Base-by-base conservation (phyloP, 2,329 filamentous ascomycete species). In the Aspergillus terreus region DNA sequence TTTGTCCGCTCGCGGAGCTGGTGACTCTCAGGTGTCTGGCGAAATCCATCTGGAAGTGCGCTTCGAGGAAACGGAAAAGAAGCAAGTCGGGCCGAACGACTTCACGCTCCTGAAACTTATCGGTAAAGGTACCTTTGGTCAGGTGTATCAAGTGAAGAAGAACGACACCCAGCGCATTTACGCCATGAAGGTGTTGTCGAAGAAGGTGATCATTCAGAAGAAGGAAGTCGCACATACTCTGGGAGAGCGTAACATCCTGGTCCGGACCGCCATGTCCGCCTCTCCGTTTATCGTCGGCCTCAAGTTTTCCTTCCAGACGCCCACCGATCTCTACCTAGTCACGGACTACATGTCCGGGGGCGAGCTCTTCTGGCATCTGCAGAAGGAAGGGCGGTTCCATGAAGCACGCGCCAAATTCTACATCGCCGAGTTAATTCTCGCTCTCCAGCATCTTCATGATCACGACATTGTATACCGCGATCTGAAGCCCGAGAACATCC, bases 121-220 rank as follows among this genome's bases (percentile, higher is more conserved):
- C 59, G 94, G 94, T 56, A 97, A 97, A 74, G 94, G 94, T 49
- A 99, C 94, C 0, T 99, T 99, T 68, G 94, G 94, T 1, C 94
- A 99, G 71, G 94, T 99, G 2, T 99, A 97, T 69, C 94, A 99
- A 70, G 94, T 99, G 6, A 87, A 90, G 63, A 99, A 99, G 82
- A 94, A 90, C 78, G 94, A 99, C 69, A 96, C 92, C 0, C 85
- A 86, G 63, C 86, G 94, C 42, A 96, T 99, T 55, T 99, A 99
- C 66, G 94, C 94, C 56, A 99, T 99, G 94, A 99, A 99, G 73
- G 92, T 99, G 1, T 78, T 99, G 30, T 96, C 94, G 46, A 99
- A 99, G 80, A 99, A 99, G 79, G 94, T 99, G 48, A 99, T 99
- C 65, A 94, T 99, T 23, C 94, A 99, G 75, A 99, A 99, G 82